phyloP scores from a whole-genome alignment of 768 basidiomycete species.

The Pleurotus eryngii region DNA sequence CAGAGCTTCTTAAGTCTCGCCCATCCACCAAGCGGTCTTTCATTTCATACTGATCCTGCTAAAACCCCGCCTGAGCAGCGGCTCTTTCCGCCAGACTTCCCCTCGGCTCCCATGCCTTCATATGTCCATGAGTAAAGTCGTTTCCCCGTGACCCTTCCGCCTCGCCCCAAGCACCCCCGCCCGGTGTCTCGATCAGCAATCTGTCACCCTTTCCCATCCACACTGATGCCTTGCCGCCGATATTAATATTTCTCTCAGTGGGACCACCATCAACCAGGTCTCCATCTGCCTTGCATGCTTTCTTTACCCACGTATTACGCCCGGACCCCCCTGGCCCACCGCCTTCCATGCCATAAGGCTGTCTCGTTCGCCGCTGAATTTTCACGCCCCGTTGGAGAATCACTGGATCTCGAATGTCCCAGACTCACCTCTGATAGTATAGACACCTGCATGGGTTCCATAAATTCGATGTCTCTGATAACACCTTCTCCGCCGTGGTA shows the following conservation, averaged over 20 bases:
- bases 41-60: constrained; percentile 8
- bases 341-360: constrained; percentile 85
- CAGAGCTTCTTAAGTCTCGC: too few species aligned
- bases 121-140: constrained; percentile 23
- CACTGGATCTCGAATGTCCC: neutral
- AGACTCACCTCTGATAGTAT: constrained; percentile 76
- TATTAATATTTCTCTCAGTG: constrained; percentile 63
- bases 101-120: constrained; percentile 61
- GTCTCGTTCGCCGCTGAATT: constrained; percentile 71
- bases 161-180: constrained; percentile 84
- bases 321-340: constrained; percentile 71
- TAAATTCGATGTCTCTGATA: constrained; percentile 77
- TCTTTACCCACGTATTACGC: constrained; percentile 86
- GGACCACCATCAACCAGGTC: constrained; percentile 48
- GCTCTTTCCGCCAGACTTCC: constrained; percentile 66
- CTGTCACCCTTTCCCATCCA: constrained; percentile 87
- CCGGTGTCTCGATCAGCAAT: constrained; percentile 82
- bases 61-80: constrained; percentile 63
- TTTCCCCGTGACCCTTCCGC: constrained; percentile 29
- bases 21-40: too few species aligned
- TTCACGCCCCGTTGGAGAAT: too few species aligned
- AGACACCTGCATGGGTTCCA: constrained; percentile 80
- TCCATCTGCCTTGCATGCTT: constrained; percentile 60
- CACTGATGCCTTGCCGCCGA: constrained; percentile 86
- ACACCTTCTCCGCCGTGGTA: constrained; percentile 85